Evolutionary conservation across 1,284 basidiomycete species (phyloP).

Genomic region (Vanrija pseudolonga): DNA sequence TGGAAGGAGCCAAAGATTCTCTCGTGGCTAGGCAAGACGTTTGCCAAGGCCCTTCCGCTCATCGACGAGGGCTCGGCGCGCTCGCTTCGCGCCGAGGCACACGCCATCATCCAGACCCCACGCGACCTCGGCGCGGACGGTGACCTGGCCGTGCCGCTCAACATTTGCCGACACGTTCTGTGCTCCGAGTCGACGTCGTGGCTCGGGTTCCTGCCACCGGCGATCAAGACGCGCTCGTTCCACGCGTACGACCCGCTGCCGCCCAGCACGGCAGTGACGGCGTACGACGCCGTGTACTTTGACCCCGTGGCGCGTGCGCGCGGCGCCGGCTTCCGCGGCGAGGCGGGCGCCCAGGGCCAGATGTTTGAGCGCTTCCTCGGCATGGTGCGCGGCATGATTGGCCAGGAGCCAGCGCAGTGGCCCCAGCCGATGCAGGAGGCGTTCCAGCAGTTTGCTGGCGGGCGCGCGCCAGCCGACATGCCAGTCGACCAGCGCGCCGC

Average conservation of each 20-base stretch:
- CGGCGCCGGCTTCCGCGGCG: conserved; percentile 8
- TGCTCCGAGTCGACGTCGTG: conserved; percentile 61
- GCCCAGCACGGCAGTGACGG: conserved; percentile 57
- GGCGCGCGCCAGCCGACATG: conserved; percentile 8
- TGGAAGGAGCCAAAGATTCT: conserved; percentile 72
- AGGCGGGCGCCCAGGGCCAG: neutral
- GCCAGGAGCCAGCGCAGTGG: conserved; percentile 11
- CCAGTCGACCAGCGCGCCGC: conserved; percentile 10
- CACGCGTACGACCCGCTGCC: conserved; percentile 78
- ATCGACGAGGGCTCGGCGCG: conserved; percentile 26
- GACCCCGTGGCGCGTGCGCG: conserved; percentile 14
- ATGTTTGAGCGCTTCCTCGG: conserved; percentile 16
- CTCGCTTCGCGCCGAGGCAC: conserved; percentile 28
- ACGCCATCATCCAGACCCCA: conserved; percentile 47
- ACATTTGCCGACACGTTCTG: conserved; percentile 68
- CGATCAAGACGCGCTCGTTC: conserved; percentile 50
- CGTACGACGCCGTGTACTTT: conserved; percentile 72
- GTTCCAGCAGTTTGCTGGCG: conserved; percentile 14
- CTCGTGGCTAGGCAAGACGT: conserved; percentile 64
- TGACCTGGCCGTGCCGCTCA: conserved; percentile 36
- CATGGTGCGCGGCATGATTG: conserved; percentile 10
- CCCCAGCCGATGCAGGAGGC: conserved; percentile 9
- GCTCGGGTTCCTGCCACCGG: conserved; percentile 67
- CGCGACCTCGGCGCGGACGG: conserved; percentile 31
- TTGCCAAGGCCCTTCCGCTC: conserved; percentile 20